Conservation (phyloP, 805 yeast species). For the Candida hungchunana region DNA sequence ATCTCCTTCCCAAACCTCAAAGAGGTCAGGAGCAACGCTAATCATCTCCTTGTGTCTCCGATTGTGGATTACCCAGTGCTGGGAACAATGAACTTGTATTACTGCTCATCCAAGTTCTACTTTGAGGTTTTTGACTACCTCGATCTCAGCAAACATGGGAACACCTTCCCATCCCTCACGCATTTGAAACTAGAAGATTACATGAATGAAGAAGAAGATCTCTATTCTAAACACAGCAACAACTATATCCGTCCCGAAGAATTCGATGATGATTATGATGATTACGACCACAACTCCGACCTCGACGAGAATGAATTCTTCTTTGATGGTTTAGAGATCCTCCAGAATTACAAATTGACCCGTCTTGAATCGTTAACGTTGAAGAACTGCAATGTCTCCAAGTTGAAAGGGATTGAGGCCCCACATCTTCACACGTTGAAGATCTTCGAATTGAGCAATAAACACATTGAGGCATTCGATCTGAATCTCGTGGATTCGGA, state of each 20-base stretch:
- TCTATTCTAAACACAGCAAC: conserved; percentile 19
- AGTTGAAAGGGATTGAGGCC: conserved; percentile 15
- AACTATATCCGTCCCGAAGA: conserved; percentile 19
- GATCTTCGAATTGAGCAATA: conserved; percentile 21
- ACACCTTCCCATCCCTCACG: conserved; percentile 15
- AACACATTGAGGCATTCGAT: conserved; percentile 23
- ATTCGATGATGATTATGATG: conserved; percentile 23
- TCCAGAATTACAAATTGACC: conserved; percentile 17
- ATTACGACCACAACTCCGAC: conserved; percentile 30
- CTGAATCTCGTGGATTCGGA: conserved; percentile 17
- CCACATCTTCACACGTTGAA: conserved; percentile 15
- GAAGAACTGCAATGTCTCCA: conserved; percentile 23
- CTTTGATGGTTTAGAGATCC: conserved; percentile 31
- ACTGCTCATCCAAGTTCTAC: conserved; percentile 25
- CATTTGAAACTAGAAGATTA: conserved; percentile 23
- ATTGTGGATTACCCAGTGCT: conserved; percentile 14
- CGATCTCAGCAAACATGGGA: conserved; percentile 10
- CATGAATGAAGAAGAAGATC: conserved; percentile 26
- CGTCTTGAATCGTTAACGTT: conserved; percentile 13
- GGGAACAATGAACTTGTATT: conserved; percentile 17
- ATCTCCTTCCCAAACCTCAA: conserved; percentile 11
- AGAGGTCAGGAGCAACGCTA: conserved; percentile 19
- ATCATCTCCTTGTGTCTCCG: conserved; percentile 19
- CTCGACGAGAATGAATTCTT: conserved; percentile 34
- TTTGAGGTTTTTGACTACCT: conserved; percentile 20